Conservation (phyloP, 2,329 filamentous ascomycete genomes). For the Neoscytalidium dimidiatum region DNA sequence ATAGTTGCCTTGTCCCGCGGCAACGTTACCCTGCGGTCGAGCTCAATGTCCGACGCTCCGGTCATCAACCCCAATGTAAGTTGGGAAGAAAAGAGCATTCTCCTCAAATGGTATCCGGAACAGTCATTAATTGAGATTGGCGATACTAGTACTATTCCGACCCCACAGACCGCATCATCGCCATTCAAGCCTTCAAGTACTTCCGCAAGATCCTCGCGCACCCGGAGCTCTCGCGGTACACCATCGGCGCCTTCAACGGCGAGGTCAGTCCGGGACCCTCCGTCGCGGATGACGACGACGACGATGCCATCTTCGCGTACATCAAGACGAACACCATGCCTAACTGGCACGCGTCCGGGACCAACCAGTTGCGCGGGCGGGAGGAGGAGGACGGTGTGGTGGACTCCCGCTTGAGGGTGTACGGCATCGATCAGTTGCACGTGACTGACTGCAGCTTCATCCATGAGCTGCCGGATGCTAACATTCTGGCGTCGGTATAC, state of each 20-base stretch:
- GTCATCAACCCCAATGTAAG: constrained; percentile 24
- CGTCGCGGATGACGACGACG: constrained; percentile 26
- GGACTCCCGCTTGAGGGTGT: background rate
- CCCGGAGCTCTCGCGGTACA: constrained; percentile 22
- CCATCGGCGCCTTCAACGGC: constrained; percentile 23
- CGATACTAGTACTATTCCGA: constrained; percentile 24
- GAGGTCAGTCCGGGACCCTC: constrained; percentile 27
- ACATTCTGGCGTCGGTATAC: constrained; percentile 6
- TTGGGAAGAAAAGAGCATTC: too few relatives aligned
- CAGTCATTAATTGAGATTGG: too few relatives aligned
- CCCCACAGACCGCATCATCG: constrained; percentile 24
- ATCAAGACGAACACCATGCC: constrained; percentile 24
- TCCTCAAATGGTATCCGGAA: too few relatives aligned
- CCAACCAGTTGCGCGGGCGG: constrained; percentile 25
- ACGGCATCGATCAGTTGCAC: background rate
- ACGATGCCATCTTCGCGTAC: constrained; percentile 28
- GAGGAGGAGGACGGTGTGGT: constrained; percentile 6
- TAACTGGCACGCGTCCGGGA: constrained; percentile 38
- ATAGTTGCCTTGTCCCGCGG: constrained; percentile 26
- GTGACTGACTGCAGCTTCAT: constrained; percentile 17
- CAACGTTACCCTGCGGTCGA: constrained; percentile 24
- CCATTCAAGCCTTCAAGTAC: constrained; percentile 27
- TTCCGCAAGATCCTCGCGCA: constrained; percentile 28
- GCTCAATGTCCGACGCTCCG: constrained; percentile 18
- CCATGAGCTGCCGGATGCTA: background rate